Evolutionary conservation across 2,329 filamentous ascomycete species (phyloP), one percentile per base, ranked within the genome.

Genomic region (Colletotrichum sp.): DNA sequence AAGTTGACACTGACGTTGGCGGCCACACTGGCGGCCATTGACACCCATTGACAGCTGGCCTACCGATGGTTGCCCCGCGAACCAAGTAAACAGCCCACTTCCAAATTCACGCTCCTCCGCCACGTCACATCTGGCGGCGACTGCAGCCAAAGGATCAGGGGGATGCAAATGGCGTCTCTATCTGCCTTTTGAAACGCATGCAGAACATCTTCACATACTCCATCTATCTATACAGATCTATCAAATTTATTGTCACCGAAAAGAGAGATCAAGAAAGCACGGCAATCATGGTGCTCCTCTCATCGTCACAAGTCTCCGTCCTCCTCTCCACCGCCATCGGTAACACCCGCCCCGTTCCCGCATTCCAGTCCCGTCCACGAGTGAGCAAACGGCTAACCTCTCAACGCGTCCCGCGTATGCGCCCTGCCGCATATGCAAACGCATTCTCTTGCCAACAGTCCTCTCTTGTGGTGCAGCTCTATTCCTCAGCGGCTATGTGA

Each of bases 401-500:
- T 9, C 16, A 22, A 32, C 30, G 68, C 71, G 70, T 76, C n/a
- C 65, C 65, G 29, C 74, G 29, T 25, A 62, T 64, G 64, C 64
- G 73, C 44, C 55, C 13, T 25, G 19, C 52, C 72, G 70, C 69
- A 59, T 68, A 32, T 27, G 70, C 64, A 65, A 61, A 69, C 65
- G 70, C 68, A 16, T 30, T 15, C 27, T 36, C 65, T 59, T 27
- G 62, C 57, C 34, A 57, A 72, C 75, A 93, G 94, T 98, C 75
- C 87, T 95, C 78, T 83, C 95, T 30, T 98, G 95, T 85, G 98
- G 96, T 5, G 84, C 93, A 49, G 91, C 96, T 6, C 92, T 98
- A 30, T 98, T 98, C 84, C 89, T 98, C 36, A 95, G 95, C 68
- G 96, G 96, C 81, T 98, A 98, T 84, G 91, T 93, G 5, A 90